Evolutionary conservation across 139 green algal genomes (phyloP).

Genomic region (Haematococcus lacustris): DNA sequence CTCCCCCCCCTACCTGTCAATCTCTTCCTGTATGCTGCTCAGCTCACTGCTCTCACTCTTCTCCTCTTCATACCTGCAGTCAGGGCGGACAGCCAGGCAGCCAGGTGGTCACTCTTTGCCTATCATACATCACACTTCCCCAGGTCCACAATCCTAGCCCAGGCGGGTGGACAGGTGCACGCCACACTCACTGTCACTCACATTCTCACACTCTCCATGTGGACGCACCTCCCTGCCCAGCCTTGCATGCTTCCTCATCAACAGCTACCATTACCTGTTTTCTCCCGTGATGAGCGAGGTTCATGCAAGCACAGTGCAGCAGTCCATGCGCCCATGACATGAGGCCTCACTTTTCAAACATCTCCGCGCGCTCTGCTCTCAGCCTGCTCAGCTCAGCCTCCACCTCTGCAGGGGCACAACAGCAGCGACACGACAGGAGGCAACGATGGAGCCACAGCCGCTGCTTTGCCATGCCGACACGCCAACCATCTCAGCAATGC

Average conservation of each 20-base stretch:
- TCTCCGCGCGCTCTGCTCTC: constrained; percentile 49
- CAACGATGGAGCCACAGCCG: not conserved
- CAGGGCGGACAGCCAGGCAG: not conserved
- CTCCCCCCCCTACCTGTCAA: constrained; percentile 75
- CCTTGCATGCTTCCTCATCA: no score
- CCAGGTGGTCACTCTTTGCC: not conserved
- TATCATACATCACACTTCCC: no score
- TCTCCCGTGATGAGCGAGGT: no score
- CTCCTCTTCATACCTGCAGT: constrained; percentile 10
- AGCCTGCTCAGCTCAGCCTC: constrained; percentile 70
- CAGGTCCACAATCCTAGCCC: no score
- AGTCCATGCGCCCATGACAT: not conserved
- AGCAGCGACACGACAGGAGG: not conserved
- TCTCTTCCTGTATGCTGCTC: constrained; percentile 33
- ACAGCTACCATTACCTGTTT: no score
- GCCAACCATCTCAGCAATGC: not conserved
- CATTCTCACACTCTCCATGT: not conserved
- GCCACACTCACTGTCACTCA: not conserved
- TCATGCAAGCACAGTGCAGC: not conserved
- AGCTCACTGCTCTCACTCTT: not conserved
- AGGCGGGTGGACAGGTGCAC: not conserved
- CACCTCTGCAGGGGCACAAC: constrained; percentile 51
- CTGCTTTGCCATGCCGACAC: not conserved
- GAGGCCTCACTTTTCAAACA: constrained; percentile 32
- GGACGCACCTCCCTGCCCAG: not conserved